Evolutionary conservation across 1,284 basidiomycete genomes (phyloP), one percentile per base, ranked within the genome.

Genomic region (Ganoderma multipileum): DNA sequence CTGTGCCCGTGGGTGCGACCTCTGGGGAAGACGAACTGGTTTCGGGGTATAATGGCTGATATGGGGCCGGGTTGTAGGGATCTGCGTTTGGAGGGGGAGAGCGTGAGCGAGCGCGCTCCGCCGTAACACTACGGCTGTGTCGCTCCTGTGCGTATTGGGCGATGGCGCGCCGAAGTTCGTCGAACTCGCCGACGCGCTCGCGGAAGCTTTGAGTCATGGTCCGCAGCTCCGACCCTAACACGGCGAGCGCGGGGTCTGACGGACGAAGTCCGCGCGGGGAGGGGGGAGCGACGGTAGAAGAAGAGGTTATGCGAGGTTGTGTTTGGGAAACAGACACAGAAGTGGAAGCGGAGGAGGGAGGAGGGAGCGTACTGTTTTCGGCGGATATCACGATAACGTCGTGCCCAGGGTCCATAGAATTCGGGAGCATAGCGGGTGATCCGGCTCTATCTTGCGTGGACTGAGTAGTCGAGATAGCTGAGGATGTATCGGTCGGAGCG

Each of bases 361-460:
- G 47, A 42, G 57, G 59, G 54, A 36, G 59, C 42, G 61, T 33
- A n/a, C 66, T 65, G 14, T 65, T 60, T 18, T 68, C 66, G 57
- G 76, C 63, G 0, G 71, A 76, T 52, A 79, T 70, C 18, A 78
- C 70, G 39, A 79, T 78, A 18, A 77, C 76, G 42, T 76, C 67
- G 63, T 79, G 78, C 9, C 70, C 70, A 1, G 78, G 78, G 11
- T 74, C 75, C 78, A 79, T 79, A 9, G 67, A 11, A 26, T 54
- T 68, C 33, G 63, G 14, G 38, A 11, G 36, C 38, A 41, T 16
- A 38, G 23, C 58, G 9, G 58, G 23, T 39, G 58, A 28, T 3
- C 58, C 14, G 4, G 23, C 38, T 36, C 36, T n/a, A 39, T 41
- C 38, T 39, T 60, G 58, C 20, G 33, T 38, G 30, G 55, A 16